Percentiles rank a stretch among this genome's conserved stretches.
Conservation (phyloP, 495 filamentous ascomycete genomes). For the Geopyxis carbonaria region DNA sequence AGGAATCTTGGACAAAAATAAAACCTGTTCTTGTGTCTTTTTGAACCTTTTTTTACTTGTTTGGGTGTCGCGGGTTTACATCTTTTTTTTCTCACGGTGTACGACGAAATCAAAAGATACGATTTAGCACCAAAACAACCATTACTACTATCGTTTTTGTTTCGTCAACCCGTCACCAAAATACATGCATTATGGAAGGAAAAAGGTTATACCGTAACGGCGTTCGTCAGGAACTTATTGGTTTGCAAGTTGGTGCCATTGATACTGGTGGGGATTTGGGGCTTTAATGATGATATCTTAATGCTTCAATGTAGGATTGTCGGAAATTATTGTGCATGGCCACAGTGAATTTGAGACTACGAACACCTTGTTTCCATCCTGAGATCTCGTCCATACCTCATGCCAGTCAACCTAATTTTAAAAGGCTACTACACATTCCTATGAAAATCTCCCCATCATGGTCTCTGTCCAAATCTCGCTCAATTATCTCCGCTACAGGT, state of each 20-base stretch:
- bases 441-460: background rate
- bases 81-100: slow-evolving; percentile 11
- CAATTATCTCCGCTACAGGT: slow-evolving; percentile 60
- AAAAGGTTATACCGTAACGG: background rate
- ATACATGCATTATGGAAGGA: background rate
- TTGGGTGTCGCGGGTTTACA: slow-evolving; percentile 18
- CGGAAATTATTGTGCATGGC: too few relatives aligned
- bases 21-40: slow-evolving; percentile 24
- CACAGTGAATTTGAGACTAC: too few relatives aligned
- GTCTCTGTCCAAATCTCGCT: slow-evolving; percentile 28
- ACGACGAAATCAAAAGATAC: slow-evolving; percentile 1
- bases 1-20: slow-evolving; percentile 24
- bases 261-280: background rate
- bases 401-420: background rate
- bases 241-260: background rate
- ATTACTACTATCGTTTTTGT: background rate
- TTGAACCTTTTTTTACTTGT: slow-evolving; percentile 8
- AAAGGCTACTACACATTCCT: background rate
- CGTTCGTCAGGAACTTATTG: slow-evolving; percentile 3
- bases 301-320: background rate
- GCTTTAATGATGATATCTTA: background rate
- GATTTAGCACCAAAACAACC: background rate
- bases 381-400: background rate
- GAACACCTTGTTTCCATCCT: too few relatives aligned
- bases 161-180: background rate